Evolutionary conservation across 257 asterid genomes (phyloP).

Genomic region (Leptodermis oblonga): DNA sequence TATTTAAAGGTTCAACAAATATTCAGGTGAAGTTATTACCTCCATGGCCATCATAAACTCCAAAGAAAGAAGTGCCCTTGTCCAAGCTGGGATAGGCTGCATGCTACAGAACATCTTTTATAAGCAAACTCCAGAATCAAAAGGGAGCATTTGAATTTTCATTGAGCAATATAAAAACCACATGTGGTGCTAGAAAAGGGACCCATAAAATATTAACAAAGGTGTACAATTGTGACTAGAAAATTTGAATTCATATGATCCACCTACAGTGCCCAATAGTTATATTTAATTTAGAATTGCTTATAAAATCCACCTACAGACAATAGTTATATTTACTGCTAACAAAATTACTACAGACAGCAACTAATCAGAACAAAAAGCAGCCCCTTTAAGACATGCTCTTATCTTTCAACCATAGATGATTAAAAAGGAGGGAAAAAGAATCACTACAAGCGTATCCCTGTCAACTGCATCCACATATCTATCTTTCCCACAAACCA

Average conservation of each 20-base stretch:
- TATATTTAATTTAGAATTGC: not conserved
- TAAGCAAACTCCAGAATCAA: slow-evolving; percentile 21
- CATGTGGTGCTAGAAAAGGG: not conserved
- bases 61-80: slow-evolving; percentile 77
- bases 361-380: not conserved
- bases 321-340: not conserved
- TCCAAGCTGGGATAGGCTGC: slow-evolving; percentile 81
- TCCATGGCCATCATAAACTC: slow-evolving; percentile 99
- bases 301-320: not conserved
- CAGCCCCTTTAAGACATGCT: not conserved
- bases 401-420: not conserved
- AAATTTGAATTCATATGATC: not conserved
- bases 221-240: not conserved
- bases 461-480: not conserved
- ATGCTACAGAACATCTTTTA: slow-evolving; percentile 60
- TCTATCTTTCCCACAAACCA: not conserved
- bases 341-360: not conserved
- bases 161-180: not conserved
- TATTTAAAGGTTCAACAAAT: not conserved
- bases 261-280: not conserved
- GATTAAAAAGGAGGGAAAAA: not conserved
- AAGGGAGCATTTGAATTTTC: slow-evolving; percentile 8
- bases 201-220: not conserved
- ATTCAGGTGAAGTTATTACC: slow-evolving; percentile 41
- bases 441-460: not conserved